A percentile compares a stretch with the other conserved stretches of the same genome.
phyloP scores from a whole-genome alignment of 345 rosid species.

The Salix udensis region DNA sequence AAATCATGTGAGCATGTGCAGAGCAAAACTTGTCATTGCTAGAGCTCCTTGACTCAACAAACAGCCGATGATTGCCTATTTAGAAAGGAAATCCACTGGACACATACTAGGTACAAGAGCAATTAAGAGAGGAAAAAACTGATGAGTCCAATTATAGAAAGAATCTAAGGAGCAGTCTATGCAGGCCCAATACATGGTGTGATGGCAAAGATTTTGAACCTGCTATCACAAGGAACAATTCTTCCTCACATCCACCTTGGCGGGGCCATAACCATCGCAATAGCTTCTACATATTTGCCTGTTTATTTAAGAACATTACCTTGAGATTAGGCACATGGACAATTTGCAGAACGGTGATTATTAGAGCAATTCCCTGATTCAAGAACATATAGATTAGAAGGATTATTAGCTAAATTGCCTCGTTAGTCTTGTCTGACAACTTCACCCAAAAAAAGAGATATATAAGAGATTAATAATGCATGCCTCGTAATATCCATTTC shows the following conservation, averaged over 20 bases:
- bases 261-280: neutral
- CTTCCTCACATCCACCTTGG: neutral
- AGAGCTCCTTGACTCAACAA: neutral
- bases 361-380: constrained; percentile 84
- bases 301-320: constrained; percentile 37
- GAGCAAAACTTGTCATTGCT: neutral
- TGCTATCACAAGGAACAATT: neutral
- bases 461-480: neutral
- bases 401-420: constrained; percentile 6
- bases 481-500: neutral
- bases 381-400: constrained; percentile 15
- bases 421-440: neutral
- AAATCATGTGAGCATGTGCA: neutral
- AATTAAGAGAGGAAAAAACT: neutral
- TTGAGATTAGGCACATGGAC: constrained; percentile 95
- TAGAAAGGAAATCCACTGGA: neutral
- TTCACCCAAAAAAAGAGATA: neutral
- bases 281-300: neutral
- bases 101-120: neutral
- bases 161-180: neutral
- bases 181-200: neutral
- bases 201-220: neutral
- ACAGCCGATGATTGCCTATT: neutral
- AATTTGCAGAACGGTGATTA: constrained; percentile 91
- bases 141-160: neutral